These are phyloP conservation scores for Agastache rugosa DNA, from an alignment of 257 asterid genomes.

Conservation along the genomic window DNA sequence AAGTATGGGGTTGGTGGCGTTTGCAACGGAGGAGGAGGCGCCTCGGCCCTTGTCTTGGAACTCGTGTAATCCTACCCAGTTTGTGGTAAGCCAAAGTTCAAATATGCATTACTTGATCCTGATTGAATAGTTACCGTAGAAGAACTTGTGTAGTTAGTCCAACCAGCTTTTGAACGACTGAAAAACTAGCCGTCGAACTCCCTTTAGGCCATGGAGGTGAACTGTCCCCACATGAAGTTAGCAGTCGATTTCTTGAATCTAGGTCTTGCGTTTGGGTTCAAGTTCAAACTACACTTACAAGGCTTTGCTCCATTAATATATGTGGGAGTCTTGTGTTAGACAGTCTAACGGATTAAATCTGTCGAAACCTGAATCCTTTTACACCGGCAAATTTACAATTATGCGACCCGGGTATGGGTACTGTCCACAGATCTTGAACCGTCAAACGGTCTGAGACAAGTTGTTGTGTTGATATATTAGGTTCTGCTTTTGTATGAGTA, in stretches of 20 bases:
- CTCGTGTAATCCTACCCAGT: slow-evolving; percentile 53
- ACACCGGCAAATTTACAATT: too few species aligned
- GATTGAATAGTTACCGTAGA: neutral
- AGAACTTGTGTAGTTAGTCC: neutral
- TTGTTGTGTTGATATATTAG: neutral
- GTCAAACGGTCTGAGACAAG: neutral
- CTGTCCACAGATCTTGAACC: neutral
- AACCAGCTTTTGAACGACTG: neutral
- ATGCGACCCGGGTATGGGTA: neutral
- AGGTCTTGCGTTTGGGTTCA: neutral
- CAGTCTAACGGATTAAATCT: neutral
- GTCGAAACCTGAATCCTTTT: too few species aligned
- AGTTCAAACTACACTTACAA: neutral
- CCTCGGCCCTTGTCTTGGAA: slow-evolving; percentile 90
- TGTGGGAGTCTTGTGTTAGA: neutral
- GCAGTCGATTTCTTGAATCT: neutral
- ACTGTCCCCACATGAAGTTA: neutral
- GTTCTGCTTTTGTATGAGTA: neutral
- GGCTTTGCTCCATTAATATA: neutral
- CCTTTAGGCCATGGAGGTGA: neutral
- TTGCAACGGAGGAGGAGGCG: slow-evolving; percentile 99
- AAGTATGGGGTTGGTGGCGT: slow-evolving; percentile 89
- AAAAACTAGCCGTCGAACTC: neutral
- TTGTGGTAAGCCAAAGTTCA: slow-evolving; percentile 35
- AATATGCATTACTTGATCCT: neutral